phyloP scores from a whole-genome alignment of 441 rosid genomes.

The Jatropha podagrica region DNA sequence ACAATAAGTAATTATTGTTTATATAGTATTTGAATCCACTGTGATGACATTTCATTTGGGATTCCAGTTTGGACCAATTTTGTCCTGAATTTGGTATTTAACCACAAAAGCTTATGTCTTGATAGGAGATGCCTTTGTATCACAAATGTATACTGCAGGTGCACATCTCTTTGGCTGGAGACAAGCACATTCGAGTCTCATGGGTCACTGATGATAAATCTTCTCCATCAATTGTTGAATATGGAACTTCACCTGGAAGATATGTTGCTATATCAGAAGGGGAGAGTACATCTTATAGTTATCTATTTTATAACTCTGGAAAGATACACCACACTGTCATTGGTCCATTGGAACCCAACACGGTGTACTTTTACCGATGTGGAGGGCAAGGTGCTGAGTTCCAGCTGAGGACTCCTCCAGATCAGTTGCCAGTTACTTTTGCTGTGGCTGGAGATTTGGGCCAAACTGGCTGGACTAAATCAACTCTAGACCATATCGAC shows the following conservation, averaged over 20 bases:
- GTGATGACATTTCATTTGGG: no score
- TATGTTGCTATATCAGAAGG: conserved; percentile 53
- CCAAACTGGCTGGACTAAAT: conserved; percentile 94
- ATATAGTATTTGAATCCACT: no score
- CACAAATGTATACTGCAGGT: conserved; percentile 45
- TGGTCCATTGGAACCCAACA: conserved; percentile 69
- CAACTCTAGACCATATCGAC: conserved; percentile 84
- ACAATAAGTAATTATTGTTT: neutral
- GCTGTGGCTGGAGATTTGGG: conserved; percentile 97
- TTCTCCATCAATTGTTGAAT: conserved; percentile 65
- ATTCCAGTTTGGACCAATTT: neutral
- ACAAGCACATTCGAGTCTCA: conserved; percentile 67
- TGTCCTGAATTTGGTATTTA: neutral
- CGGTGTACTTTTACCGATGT: conserved; percentile 74
- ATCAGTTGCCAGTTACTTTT: conserved; percentile 69
- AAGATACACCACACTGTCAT: conserved; percentile 84
- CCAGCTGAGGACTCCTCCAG: conserved; percentile 84
- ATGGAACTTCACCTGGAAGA: conserved; percentile 69
- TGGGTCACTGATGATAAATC: conserved; percentile 72
- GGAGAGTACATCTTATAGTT: conserved; percentile 77
- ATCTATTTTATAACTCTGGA: conserved; percentile 76
- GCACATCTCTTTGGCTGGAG: conserved; percentile 91
- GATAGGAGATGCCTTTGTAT: neutral
- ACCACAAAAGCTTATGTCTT: neutral
- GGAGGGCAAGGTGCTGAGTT: conserved; percentile 84